Evolutionary conservation across 75 land plant species (phyloP), one percentile per base, ranked within the genome.

Genomic region (Pseudotsuga menziesii): DNA sequence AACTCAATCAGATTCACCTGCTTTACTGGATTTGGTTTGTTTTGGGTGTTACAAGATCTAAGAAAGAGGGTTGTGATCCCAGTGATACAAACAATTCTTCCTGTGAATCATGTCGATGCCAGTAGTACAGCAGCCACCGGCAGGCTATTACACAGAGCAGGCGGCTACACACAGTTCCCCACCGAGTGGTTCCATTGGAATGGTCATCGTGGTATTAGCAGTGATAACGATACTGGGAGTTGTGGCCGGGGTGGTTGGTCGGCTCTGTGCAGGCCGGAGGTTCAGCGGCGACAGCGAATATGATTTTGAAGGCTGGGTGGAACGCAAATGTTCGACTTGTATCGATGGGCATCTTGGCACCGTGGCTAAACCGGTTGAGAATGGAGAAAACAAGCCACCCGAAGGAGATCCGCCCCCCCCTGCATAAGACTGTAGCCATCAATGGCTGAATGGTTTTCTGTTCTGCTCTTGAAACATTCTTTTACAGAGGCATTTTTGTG

Each of bases 261-360:
- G 88, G 54, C 69, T 88, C 54, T 88, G 90, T 78, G 71, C 83
- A 7, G 90, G 90, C 19, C 58, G 88, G 57, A 75, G 76, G n/a
- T 61, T 81, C 20, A 76, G 69, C 25, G 85, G 90, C 5, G 52
- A 73, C 75, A 78, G 83, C 17, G 81, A 79, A 41, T 88, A 77
- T 73, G 90, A 85, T 58, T 62, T 85, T 54, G 88, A 85, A 60
- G 83, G 80, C 5, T 88, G 90, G 90, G 59, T 82, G 20, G 90
- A 88, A 81, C 44, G 72, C 56, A 85, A 83, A 70, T 88, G 85
- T 78, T 76, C 79, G 20, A 80, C 85, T 57, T 88, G 90, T 83
- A 85, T 88, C 59, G 90, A 88, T 58, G 90, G 90, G 13, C 39
- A 82, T 4, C 55, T 83, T 44, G 74, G n/a, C 72, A 69, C n/a